Conservation (phyloP, 208 protist genomes). For the Acanthamoeba triangularis region DNA sequence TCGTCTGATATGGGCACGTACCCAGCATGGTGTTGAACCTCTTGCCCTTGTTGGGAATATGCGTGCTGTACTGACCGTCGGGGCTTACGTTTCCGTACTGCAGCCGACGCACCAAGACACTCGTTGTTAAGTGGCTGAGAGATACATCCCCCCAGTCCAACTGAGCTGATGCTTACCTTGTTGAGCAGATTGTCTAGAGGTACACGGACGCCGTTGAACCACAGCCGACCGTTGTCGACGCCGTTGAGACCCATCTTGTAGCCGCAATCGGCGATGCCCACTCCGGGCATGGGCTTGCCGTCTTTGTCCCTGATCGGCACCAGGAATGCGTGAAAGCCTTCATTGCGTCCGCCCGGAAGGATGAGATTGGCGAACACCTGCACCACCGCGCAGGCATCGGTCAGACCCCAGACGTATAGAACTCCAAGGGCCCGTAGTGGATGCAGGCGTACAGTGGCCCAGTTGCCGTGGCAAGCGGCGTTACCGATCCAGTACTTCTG, state of each 20-base stretch:
- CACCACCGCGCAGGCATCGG: conserved; percentile 21
- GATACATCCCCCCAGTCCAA: neutral
- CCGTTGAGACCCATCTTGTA: conserved; percentile 76
- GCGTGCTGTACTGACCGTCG: conserved; percentile 75
- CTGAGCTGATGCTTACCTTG: conserved; percentile 18
- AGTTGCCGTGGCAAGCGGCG: conserved; percentile 80
- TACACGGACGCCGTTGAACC: conserved; percentile 58
- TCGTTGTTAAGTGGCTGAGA: neutral
- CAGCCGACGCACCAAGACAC: neutral
- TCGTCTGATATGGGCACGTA: neutral
- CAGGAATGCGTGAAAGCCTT: conserved; percentile 77
- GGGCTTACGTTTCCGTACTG: conserved; percentile 11
- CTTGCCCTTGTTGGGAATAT: conserved; percentile 78
- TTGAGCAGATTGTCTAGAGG: conserved; percentile 70
- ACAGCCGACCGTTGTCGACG: conserved; percentile 71
- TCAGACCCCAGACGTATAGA: neutral
- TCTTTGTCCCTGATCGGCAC: conserved; percentile 60
- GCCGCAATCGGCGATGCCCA: conserved; percentile 64
- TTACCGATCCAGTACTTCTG: conserved; percentile 89
- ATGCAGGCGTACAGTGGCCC: conserved; percentile 70
- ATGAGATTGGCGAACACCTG: conserved; percentile 81
- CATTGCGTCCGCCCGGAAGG: conserved; percentile 66
- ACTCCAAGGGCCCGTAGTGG: conserved; percentile 6
- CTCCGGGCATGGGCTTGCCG: conserved; percentile 40
- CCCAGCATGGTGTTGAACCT: conserved; percentile 85